Percentiles rank a stretch among this genome's conserved stretches.
phyloP scores from a whole-genome alignment of 805 yeast genomes.

The Ogataea ganodermae region DNA sequence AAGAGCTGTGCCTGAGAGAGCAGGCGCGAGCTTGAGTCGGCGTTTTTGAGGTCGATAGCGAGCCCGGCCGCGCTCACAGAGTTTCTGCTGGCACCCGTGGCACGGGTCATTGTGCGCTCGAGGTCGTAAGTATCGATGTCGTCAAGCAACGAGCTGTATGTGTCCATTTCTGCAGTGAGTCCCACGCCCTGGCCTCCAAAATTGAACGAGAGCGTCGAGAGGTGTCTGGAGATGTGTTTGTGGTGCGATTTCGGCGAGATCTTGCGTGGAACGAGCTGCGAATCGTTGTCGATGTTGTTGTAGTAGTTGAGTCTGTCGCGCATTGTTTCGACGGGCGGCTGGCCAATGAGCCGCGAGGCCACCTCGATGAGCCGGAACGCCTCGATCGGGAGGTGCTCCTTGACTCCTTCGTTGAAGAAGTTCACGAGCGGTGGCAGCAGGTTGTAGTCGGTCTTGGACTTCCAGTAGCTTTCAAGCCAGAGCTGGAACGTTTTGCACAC shows the following conservation, averaged over 20 bases:
- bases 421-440: slow-evolving; percentile 71
- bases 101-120: slow-evolving; percentile 23
- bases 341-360: slow-evolving; percentile 59
- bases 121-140: slow-evolving; percentile 37
- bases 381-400: slow-evolving; percentile 63
- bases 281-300: slow-evolving; percentile 36
- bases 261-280: slow-evolving; percentile 57
- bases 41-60: slow-evolving; percentile 31
- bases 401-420: slow-evolving; percentile 77
- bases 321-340: slow-evolving; percentile 49
- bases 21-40: slow-evolving; percentile 24
- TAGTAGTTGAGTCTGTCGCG: slow-evolving; percentile 36
- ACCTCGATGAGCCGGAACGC: slow-evolving; percentile 60
- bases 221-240: slow-evolving; percentile 32
- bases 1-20: slow-evolving; percentile 41
- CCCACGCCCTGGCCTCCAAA: slow-evolving; percentile 14
- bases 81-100: slow-evolving; percentile 17
- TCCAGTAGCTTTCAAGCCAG: slow-evolving; percentile 94
- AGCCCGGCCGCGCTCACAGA: slow-evolving; percentile 32
- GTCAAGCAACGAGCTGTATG: slow-evolving; percentile 35
- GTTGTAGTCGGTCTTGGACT: slow-evolving; percentile 56
- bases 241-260: slow-evolving; percentile 40
- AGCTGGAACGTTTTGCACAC: slow-evolving; percentile 69
- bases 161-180: slow-evolving; percentile 30
- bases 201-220: slow-evolving; percentile 27